Percentiles rank a stretch among this genome's conserved stretches.
phyloP scores from a whole-genome alignment of 768 basidiomycete genomes.

The Amylocystis lapponica region DNA sequence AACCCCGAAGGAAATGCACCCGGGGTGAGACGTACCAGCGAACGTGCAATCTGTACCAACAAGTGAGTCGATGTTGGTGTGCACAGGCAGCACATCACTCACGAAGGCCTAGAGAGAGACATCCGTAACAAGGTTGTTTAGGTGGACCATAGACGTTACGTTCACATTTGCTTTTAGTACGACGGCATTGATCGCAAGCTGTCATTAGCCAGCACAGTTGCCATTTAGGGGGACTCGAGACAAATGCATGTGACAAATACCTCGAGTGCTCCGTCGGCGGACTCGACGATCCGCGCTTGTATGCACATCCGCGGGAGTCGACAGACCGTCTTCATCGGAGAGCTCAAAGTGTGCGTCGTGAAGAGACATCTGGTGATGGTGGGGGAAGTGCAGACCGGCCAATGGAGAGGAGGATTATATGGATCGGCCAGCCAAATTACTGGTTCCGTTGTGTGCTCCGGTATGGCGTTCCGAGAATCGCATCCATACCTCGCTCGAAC shows the following conservation, averaged over 20 bases:
- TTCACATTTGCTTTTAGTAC: slow-evolving; percentile 34
- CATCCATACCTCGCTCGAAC: no score
- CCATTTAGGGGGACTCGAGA: no score
- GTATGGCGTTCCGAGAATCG: no score
- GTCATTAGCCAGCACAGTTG: no score
- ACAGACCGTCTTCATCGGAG: slow-evolving; percentile 22
- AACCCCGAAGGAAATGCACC: not conserved
- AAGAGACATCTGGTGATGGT: slow-evolving; percentile 17
- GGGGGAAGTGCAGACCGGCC: slow-evolving; percentile 1
- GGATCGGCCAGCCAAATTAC: no score
- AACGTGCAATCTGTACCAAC: slow-evolving; percentile 21
- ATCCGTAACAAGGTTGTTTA: slow-evolving; percentile 24
- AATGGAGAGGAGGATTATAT: no score
- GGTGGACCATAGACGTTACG: slow-evolving; percentile 13
- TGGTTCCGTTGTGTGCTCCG: no score
- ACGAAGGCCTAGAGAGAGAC: slow-evolving; percentile 23
- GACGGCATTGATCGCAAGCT: slow-evolving; percentile 35
- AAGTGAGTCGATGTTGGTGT: not conserved
- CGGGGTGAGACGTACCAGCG: slow-evolving; percentile 15
- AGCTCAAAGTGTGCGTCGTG: slow-evolving; percentile 17
- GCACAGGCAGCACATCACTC: slow-evolving; percentile 7
- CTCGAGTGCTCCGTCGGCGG: slow-evolving; percentile 22
- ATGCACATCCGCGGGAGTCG: slow-evolving; percentile 6
- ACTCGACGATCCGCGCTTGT: slow-evolving; percentile 3
- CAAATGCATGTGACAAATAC: no score